These are phyloP conservation scores for Stramenopiles sp. DNA, from an alignment of 352 stramenopile genomes.

Conservation along the genomic window DNA sequence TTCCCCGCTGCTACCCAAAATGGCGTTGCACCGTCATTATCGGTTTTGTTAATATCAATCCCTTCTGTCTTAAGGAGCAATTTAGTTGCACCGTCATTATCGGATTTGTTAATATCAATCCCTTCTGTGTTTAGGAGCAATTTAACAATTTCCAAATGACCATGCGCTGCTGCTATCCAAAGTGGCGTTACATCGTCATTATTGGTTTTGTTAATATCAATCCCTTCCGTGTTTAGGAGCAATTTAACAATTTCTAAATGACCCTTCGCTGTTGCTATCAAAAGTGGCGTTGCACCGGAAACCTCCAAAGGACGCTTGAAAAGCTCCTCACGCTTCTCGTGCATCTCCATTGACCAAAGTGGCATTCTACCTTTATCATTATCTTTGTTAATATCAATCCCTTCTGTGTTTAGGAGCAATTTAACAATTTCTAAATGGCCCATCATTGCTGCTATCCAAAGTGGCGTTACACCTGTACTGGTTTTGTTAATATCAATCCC, in stretches of 20 bases:
- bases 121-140: slow-evolving; percentile 19
- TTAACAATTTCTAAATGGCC: slow-evolving; percentile 28
- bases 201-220: slow-evolving; percentile 7
- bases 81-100: slow-evolving; percentile 26
- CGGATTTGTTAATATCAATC: slow-evolving; percentile 1
- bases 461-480: slow-evolving; percentile 22
- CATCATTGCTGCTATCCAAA: slow-evolving; percentile 22
- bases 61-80: slow-evolving; percentile 19
- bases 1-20: slow-evolving; percentile 28
- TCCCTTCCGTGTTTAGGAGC: slow-evolving; percentile 16
- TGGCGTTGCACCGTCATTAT: slow-evolving; percentile 24
- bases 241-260: slow-evolving; percentile 27
- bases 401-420: slow-evolving; percentile 14
- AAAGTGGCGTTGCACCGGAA: neutral
- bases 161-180: slow-evolving; percentile 22
- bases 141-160: slow-evolving; percentile 26
- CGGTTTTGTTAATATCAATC: neutral
- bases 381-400: slow-evolving; percentile 5
- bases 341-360: slow-evolving; percentile 28
- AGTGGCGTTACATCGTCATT: slow-evolving; percentile 25
- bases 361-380: slow-evolving; percentile 24
- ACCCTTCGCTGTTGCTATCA: slow-evolving; percentile 18
- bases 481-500: slow-evolving; percentile 8
- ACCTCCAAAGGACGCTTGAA: no score
- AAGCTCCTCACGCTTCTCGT: no score